Evolutionary conservation across 2,329 filamentous ascomycete species (phyloP).

Genomic region (Fusarium nisikadoi): DNA sequence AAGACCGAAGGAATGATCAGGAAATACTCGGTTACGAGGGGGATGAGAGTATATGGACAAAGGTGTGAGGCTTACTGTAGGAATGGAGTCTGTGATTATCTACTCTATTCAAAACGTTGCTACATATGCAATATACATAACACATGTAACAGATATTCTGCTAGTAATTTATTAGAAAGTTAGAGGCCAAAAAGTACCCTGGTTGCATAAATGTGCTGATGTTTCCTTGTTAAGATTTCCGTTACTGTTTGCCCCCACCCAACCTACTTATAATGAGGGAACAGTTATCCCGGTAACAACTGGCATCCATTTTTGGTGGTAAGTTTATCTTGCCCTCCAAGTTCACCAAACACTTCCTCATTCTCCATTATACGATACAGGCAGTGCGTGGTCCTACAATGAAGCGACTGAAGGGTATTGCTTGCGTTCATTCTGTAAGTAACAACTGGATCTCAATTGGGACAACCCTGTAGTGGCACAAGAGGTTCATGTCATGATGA

Average conservation of each 20-base stretch:
- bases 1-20: neutral
- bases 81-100: neutral
- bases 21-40: neutral
- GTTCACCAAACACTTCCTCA: neutral
- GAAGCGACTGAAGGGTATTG: slow-evolving; percentile 78
- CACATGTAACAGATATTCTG: neutral
- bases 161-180: neutral
- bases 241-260: neutral
- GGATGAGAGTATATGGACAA: neutral
- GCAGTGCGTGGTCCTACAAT: slow-evolving; percentile 77
- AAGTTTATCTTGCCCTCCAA: neutral
- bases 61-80: neutral
- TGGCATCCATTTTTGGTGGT: neutral
- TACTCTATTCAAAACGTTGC: neutral
- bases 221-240: neutral
- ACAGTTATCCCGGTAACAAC: neutral
- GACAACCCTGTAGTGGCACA: slow-evolving; percentile 62
- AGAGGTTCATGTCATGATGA: slow-evolving; percentile 58
- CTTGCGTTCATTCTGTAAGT: slow-evolving; percentile 76
- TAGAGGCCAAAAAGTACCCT: neutral
- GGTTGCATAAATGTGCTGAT: neutral
- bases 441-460: slow-evolving; percentile 88
- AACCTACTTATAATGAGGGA: neutral
- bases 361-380: slow-evolving; percentile 31
- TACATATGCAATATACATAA: neutral